Conservation (phyloP, 2,329 filamentous ascomycete genomes). For the Penicillium sp. region DNA sequence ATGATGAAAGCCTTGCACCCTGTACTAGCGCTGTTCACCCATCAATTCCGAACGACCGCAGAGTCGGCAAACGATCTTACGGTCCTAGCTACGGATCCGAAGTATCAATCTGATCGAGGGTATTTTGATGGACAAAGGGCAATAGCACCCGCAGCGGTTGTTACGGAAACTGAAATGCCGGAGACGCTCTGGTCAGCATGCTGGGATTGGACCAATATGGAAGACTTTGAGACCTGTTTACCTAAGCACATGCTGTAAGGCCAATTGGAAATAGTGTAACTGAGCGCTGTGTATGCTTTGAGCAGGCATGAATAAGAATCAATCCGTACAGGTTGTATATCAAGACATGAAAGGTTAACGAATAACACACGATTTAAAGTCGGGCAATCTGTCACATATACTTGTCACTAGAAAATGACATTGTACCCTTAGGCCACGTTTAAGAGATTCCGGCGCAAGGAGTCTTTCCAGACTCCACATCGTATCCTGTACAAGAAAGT, state of each 20-base stretch:
- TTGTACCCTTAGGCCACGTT: no score
- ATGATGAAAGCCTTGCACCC: background rate
- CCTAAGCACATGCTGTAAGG: background rate
- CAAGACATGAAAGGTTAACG: no score
- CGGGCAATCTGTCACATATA: no score
- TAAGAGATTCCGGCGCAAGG: no score
- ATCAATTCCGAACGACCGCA: background rate
- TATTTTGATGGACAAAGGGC: background rate
- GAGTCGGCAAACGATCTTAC: background rate
- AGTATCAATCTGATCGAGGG: background rate
- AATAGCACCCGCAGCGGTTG: background rate
- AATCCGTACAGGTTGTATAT: no score
- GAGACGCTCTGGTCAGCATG: background rate
- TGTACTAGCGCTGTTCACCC: background rate
- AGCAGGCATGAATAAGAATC: no score
- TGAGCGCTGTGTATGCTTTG: background rate
- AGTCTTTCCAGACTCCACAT: no score
- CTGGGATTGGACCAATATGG: background rate
- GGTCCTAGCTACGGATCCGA: background rate
- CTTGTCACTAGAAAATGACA: no score
- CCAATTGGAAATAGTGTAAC: background rate
- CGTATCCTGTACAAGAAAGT: no score
- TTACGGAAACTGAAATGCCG: background rate
- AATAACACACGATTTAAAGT: no score
- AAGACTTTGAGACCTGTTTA: background rate